Evolutionary conservation across 441 rosid species (phyloP).

Genomic region (Theobroma grandiflorum): DNA sequence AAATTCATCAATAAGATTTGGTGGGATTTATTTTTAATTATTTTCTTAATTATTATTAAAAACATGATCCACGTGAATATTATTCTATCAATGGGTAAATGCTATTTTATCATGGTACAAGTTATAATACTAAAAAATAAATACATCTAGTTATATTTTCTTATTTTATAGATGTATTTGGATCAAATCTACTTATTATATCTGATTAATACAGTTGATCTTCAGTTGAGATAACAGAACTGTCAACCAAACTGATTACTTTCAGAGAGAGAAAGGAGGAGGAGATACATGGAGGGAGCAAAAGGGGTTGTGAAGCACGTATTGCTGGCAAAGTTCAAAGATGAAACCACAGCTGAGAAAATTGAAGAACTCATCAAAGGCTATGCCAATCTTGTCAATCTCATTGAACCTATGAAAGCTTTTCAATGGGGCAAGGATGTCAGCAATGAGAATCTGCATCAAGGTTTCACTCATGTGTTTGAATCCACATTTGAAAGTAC

Average conservation of each 20-base stretch:
- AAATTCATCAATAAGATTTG: too few relatives aligned
- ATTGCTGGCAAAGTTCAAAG: conserved; percentile 72
- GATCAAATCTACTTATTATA: too few relatives aligned
- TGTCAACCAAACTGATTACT: too few relatives aligned
- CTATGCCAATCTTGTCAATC: conserved; percentile 70
- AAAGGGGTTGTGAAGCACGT: conserved; percentile 70
- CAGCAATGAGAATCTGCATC: conserved; percentile 76
- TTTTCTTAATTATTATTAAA: background rate
- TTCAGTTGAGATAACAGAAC: too few relatives aligned
- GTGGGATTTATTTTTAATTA: too few relatives aligned
- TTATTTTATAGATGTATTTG: too few relatives aligned
- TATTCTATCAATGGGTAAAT: background rate
- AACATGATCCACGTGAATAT: background rate
- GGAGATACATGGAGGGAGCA: conserved; percentile 54
- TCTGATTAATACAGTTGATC: too few relatives aligned
- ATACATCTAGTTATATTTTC: too few relatives aligned
- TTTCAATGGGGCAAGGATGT: conserved; percentile 72
- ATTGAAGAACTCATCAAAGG: conserved; percentile 60
- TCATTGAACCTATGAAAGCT: conserved; percentile 74
- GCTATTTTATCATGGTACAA: background rate
- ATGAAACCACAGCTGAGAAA: conserved; percentile 41
- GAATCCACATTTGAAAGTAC: conserved; percentile 71
- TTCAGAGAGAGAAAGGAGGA: too few relatives aligned
- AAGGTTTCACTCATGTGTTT: conserved; percentile 78
- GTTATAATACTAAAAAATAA: background rate